These are phyloP conservation scores for Aureobasidium sp. DNA, from an alignment of 2,329 filamentous ascomycete species.

Conservation along the genomic window DNA sequence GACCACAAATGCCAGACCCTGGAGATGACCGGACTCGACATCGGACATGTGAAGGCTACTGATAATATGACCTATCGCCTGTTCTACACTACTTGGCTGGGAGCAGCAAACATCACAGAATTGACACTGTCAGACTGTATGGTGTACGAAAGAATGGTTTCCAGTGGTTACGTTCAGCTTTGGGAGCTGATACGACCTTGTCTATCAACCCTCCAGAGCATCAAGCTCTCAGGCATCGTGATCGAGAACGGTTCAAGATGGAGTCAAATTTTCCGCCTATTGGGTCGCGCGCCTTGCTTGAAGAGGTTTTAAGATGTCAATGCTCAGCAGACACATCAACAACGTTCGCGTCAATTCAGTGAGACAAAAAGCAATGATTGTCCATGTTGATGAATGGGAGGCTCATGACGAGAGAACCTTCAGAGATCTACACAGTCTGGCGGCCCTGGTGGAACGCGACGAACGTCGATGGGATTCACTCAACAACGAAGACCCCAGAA, in stretches of 20 bases:
- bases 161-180: too few relatives aligned
- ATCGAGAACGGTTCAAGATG: not conserved
- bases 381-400: not conserved
- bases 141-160: too few relatives aligned
- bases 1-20: too few relatives aligned
- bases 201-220: not conserved
- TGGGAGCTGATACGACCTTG: not conserved
- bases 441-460: not conserved
- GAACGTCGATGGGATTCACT: not conserved
- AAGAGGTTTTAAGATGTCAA: not conserved
- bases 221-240: not conserved
- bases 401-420: not conserved
- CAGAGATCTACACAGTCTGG: not conserved
- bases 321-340: not conserved
- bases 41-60: too few relatives aligned
- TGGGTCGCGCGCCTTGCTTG: not conserved
- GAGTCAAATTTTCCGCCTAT: not conserved
- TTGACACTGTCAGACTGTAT: not conserved
- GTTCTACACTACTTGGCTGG: too few relatives aligned
- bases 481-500: not conserved
- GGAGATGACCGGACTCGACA: too few relatives aligned
- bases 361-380: not conserved
- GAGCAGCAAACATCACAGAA: not conserved
- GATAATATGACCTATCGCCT: too few relatives aligned
- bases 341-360: not conserved